phyloP scores from a whole-genome alignment of 805 yeast species.

The Lipomyces kockii region DNA sequence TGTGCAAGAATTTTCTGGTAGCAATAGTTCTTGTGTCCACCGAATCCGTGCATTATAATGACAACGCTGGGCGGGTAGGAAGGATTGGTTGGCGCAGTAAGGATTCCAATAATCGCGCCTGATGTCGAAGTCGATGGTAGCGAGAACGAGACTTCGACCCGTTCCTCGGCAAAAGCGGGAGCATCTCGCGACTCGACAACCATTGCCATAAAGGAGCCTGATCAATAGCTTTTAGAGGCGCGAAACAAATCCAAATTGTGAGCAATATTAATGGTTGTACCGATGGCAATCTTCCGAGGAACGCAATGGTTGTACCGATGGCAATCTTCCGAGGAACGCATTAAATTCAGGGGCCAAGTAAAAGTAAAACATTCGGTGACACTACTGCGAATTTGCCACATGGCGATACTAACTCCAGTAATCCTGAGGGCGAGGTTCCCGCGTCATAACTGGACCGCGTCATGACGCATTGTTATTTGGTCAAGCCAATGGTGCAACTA shows the following conservation, averaged over 20 bases:
- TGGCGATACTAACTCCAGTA: no score
- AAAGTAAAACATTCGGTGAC: no score
- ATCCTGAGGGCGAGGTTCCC: no score
- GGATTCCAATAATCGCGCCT: constrained; percentile 27
- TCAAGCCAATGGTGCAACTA: neutral
- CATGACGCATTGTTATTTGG: neutral
- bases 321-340: no score
- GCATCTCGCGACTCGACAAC: neutral
- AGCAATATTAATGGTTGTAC: neutral
- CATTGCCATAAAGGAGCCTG: neutral
- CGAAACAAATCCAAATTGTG: neutral
- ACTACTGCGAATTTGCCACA: no score
- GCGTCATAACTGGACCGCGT: no score
- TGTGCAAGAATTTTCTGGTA: constrained; percentile 70
- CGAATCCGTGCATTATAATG: constrained; percentile 79
- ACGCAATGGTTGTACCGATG: no score
- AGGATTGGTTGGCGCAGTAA: constrained; percentile 18
- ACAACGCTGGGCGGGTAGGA: constrained; percentile 48
- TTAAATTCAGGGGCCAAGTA: no score
- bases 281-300: no score
- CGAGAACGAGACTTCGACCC: constrained; percentile 20
- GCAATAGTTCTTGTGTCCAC: constrained; percentile 80
- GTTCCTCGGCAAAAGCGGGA: constrained; percentile 6
- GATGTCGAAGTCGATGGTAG: constrained; percentile 21
- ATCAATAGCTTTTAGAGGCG: neutral